Evolutionary conservation across 768 basidiomycete species (phyloP), one percentile per base, ranked within the genome.

Genomic region (Boletus coccyginus): DNA sequence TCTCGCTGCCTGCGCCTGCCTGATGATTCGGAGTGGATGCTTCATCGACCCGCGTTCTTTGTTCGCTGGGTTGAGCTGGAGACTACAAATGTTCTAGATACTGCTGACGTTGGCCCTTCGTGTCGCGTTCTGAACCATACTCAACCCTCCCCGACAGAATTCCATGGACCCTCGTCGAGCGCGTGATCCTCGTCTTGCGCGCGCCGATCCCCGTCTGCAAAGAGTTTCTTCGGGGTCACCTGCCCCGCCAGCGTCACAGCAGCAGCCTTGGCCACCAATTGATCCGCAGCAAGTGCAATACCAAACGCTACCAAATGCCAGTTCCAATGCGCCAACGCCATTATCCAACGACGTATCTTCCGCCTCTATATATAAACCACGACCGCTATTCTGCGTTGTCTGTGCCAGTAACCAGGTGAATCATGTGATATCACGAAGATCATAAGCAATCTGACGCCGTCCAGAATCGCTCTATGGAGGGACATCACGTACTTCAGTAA

Each of bases 391-490:
- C 75, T 98, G 97, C 68, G 92, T 99, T 10, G 97, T 98, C 33
- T 99, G 97, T 69, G 96, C 97, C n/a, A 98, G 94, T 68, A 99
- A 99, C 68, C 93, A 98, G 78, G 95, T 91, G 39, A 70, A 56
- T 41, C 59, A 48, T 45, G 49, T 44, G 29, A 49, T 7, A 19
- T 17, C 8, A 40, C 19, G 21, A 48, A 21, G 16, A 46, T 44
- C 24, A 21, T n/a, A 46, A 56, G 54, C 33, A 31, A 45, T 56
- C 60, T 66, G 39, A 62, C 63, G 46, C 53, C 55, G 31, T 50
- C 35, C 62, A 97, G 94, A 97, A 97, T 69, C 87, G 95, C 46
- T 96, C 94, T 1, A 99, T 99, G 97, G 97, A 98, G 74, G 97
- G 93, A 0, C 97, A 99, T 67, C 82, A 84, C 66, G 92, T 95